Base-by-base conservation (phyloP, 1,284 basidiomycete genomes). In the Flammula alnicola region DNA sequence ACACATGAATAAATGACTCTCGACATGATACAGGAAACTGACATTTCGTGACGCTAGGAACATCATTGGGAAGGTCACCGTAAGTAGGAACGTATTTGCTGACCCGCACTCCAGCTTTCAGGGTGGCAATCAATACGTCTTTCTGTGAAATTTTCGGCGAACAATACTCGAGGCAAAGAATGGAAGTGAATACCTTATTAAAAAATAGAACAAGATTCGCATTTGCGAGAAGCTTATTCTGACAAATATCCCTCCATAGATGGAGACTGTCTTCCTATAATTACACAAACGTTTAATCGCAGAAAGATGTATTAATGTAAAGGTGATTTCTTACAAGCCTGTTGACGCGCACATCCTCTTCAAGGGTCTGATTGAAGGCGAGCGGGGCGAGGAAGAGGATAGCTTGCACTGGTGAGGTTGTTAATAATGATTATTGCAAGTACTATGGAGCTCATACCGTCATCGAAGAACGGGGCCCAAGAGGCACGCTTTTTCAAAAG, bases 391-490 rank as follows among this genome's bases (percentile, higher is more conserved):
- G 64, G 56, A 78, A 78, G 4, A 78, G 59, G 38, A 78, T 78
- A 0, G 75, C 75, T 60, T 77, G 73, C 1, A 76, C 76, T 77
- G 37, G n/a, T 44, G 11, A 41, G 8, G 51, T 32, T 11, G 31
- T 5, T 9, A 32, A 14, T 7, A 45, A 1, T 12, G 4, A 37
- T 11, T 40, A 16, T 16, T 7, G 32, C 22, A 20, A 17, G 11
- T 23, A 9, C 26, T 6, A 22, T 14, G 9, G 19, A 14, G 16
- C 27, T 54, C 68, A 22, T 27, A 76, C 78, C 72, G 58, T 86
- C 80, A 46, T 86, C 83, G 52, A 86, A 87, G 61, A 77, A 87
- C 5, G 84, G 79, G 9, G 81, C 75, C 85, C 85, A 87, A 35
- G 77, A 74, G 20, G 79, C 74, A 12, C 83, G 76, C 79, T 81